phyloP scores from a whole-genome alignment of 2,329 filamentous ascomycete species.

The Claviceps fusiformis region DNA sequence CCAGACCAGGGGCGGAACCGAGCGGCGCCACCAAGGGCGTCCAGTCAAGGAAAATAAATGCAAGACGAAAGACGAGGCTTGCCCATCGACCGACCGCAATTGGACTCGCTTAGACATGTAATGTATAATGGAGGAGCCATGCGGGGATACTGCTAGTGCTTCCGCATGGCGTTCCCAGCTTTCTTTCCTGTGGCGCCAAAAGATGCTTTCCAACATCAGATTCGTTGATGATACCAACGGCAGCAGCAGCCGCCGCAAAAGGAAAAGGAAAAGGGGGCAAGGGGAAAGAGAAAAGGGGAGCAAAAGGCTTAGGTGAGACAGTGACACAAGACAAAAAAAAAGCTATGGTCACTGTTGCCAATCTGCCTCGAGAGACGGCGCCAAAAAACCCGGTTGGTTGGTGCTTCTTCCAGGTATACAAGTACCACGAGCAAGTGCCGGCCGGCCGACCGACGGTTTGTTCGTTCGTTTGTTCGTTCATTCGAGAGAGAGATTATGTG shows the following conservation, averaged over 20 bases:
- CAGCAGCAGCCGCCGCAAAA: neutral
- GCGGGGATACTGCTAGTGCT: constrained; percentile 4
- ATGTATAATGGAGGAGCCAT: constrained; percentile 3
- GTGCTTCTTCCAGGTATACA: neutral
- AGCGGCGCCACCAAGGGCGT: neutral
- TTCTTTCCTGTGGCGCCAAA: neutral
- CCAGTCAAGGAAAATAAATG: constrained; percentile 1
- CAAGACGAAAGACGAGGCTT: constrained; percentile 1
- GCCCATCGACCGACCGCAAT: neutral
- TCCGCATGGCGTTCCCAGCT: neutral
- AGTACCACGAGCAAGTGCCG: neutral
- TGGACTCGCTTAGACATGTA: constrained; percentile 5
- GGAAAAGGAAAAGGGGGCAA: too few relatives aligned
- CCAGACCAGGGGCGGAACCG: constrained; percentile 4
- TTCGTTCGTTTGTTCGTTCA: neutral
- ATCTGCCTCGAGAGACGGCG: neutral
- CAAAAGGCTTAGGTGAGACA: too few relatives aligned
- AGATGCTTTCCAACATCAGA: neutral
- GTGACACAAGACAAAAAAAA: too few relatives aligned
- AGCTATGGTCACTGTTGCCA: neutral
- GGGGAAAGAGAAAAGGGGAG: too few relatives aligned
- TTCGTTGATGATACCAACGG: neutral
- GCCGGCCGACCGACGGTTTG: neutral
- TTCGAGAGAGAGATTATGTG: neutral
- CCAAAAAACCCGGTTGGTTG: neutral